Evolutionary conservation across 202 grass and related monocot species (phyloP), one percentile per base, ranked within the genome.

Genomic region (Bolboschoenoplectus hybrid): DNA sequence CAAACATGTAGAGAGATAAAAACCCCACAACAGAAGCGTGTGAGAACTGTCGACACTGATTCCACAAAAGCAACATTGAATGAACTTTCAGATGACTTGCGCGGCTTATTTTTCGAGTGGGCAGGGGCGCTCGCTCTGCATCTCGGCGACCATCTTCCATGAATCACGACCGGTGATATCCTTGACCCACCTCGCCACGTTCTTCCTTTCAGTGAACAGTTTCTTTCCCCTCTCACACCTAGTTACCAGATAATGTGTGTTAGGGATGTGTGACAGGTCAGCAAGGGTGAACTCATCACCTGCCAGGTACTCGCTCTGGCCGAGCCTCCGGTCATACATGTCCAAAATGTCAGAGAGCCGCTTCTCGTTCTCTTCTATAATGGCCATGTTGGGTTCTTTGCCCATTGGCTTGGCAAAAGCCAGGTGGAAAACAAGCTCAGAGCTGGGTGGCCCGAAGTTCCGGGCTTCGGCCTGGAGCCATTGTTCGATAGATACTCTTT

Each of bases 231-330:
- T 90, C 71, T 93, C 89, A 2, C 78, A 67, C 44, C 50, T 70
- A 8, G 63, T 85, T 10, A 90, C 86, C 5, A 97, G 85, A 76
- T 91, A 92, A 58, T 97, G 89, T 2, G 95, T 90, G 70, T 90
- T 91, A 41, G 95, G 95, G 64, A 97, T 89, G 86, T 95, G 92
- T 2, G 88, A 94, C 57, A 97, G 89, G 64, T 95, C 95, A 26
- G 95, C 95, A 67, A 97, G 78, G 7, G 92, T 97, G 87, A 97
- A 93, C 1, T 88, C 88, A 12, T 95, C 92, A 13, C 95, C 95
- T 36, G 92, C 89, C 19, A 95, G 85, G 85, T 87, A 97, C 56
- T 89, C 85, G 60, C 82, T 93, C 60, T 89, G 87, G 0, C 82
- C 81, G 79, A 97, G 92, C 88, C 85, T 75, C 34, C 87, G 85